Percentiles rank a stretch among this genome's conserved stretches.
phyloP scores from a whole-genome alignment of 768 basidiomycete species.

The Macrolepiota albuminosa region DNA sequence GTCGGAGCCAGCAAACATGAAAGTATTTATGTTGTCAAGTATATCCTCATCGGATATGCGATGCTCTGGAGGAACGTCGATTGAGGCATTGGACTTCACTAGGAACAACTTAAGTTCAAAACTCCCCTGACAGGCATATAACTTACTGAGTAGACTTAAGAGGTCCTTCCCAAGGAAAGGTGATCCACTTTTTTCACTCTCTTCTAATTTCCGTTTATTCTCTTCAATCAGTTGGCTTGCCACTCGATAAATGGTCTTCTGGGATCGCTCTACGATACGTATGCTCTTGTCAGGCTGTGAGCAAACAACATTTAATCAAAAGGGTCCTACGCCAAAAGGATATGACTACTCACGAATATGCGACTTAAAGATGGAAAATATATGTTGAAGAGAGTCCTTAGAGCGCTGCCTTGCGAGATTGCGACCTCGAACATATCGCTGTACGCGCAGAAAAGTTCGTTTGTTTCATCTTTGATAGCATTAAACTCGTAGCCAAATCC shows the following conservation, averaged over 20 bases:
- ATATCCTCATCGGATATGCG: constrained; percentile 87
- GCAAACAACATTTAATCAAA: neutral
- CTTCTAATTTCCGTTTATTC: constrained; percentile 69
- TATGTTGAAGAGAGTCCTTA: constrained; percentile 44
- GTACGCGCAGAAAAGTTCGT: constrained; percentile 74
- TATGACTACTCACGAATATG: constrained; percentile 47
- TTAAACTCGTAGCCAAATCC: constrained; percentile 88
- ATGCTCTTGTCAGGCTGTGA: constrained; percentile 50
- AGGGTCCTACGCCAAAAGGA: neutral
- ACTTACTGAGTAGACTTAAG: constrained; percentile 70
- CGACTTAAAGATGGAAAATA: constrained; percentile 53
- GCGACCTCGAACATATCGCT: constrained; percentile 82
- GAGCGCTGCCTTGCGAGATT: constrained; percentile 48
- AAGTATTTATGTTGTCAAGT: constrained; percentile 80
- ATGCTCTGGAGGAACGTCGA: constrained; percentile 61
- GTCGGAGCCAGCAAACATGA: constrained; percentile 89
- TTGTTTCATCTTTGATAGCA: constrained; percentile 73
- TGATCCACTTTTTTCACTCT: constrained; percentile 49
- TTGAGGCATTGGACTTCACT: constrained; percentile 84
- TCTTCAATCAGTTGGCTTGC: constrained; percentile 75
- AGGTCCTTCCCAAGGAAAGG: constrained; percentile 66
- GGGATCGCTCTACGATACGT: constrained; percentile 50
- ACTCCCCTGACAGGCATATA: neutral
- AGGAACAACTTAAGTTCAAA: neutral
- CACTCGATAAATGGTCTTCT: constrained; percentile 58